Evolutionary conservation across 208 protist species (phyloP).

Genomic region (Crithidia thermophila): DNA sequence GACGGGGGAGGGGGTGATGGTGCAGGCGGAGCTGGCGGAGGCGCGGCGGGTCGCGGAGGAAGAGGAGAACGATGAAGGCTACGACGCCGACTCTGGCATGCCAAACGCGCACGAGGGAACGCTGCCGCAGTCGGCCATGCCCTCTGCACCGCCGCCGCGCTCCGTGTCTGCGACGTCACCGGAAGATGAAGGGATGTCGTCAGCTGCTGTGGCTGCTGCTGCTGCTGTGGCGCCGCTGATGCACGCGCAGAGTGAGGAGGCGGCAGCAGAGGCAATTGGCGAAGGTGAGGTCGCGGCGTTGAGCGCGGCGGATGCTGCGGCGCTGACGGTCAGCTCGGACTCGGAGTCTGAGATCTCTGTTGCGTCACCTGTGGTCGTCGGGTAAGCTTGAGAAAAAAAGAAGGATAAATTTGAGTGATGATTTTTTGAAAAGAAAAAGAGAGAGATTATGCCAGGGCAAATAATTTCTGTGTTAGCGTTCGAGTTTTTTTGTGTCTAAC

Average conservation of each 20-base stretch:
- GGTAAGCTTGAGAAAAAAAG: no score
- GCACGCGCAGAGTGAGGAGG: no score
- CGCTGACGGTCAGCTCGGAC: constrained; percentile 2
- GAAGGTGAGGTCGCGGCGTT: not conserved
- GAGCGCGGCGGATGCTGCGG: constrained; percentile 2
- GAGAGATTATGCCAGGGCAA: no score
- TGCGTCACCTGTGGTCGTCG: not conserved
- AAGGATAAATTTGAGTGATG: no score
- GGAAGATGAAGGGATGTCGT: not conserved
- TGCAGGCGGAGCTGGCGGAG: not conserved
- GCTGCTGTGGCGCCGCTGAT: not conserved
- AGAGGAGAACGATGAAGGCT: constrained; percentile 7
- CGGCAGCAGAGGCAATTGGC: not conserved
- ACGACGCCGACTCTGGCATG: constrained; percentile 15
- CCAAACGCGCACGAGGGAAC: not conserved
- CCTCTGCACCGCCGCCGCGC: not conserved
- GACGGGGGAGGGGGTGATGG: not conserved
- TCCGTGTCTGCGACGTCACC: constrained; percentile 10
- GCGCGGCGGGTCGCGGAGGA: not conserved
- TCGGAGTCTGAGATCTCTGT: not conserved
- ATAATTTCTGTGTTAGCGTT: no score
- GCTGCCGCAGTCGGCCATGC: not conserved
- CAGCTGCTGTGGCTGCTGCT: not conserved
- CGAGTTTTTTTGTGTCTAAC: no score
- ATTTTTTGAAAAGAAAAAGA: no score